Base-by-base conservation (phyloP, 1,284 basidiomycete genomes). In the Earliella scabrosa region DNA sequence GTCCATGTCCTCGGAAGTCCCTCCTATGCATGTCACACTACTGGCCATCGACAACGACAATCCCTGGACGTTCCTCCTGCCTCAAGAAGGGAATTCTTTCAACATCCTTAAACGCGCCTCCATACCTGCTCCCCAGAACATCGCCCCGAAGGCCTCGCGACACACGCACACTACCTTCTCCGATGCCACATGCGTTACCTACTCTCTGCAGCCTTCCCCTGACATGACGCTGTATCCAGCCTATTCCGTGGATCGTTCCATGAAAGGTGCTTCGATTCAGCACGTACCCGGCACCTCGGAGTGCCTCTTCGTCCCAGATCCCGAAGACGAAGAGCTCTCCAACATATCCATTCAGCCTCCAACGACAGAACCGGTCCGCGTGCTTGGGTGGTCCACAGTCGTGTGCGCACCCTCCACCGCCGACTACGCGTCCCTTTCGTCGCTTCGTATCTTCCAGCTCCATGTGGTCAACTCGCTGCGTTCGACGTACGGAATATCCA, bases 401-500 rank as follows among this genome's bases (percentile, higher is more conserved):
- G 71, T 90, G 40, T 79, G 80, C 40, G 72, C 81, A 0, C 80
- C 86, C 36, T 66, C 72, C 3, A 49, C 60, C 23, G 64, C 73
- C 0, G 72, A 81, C 29, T 66, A 75, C 26, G 76, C 76, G 13
- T 68, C 78, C 0, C 73, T 80, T 44, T 71, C 78, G 1, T 85
- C 86, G 72, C 73, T 86, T 38, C 80, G 85, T 44, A 71, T 89
- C 31, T 83, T 87, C 68, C 75, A 87, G n/a, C 73, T 90, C 20
- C 74, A 83, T 61, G 75, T 76, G 32, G 68, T 70, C 26, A 73
- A 72, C 53, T 80, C 78, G 7, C 62, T 72, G 2, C 69, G 71
- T 21, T 79, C 80, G 13, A 71, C 75, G 2, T 59, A 50, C 27
- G 43, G 53, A 27, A 26, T 11, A 13, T 3, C 20, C 21, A 21